phyloP scores from a whole-genome alignment of 805 yeast genomes.

The Lipomyces anomalus region DNA sequence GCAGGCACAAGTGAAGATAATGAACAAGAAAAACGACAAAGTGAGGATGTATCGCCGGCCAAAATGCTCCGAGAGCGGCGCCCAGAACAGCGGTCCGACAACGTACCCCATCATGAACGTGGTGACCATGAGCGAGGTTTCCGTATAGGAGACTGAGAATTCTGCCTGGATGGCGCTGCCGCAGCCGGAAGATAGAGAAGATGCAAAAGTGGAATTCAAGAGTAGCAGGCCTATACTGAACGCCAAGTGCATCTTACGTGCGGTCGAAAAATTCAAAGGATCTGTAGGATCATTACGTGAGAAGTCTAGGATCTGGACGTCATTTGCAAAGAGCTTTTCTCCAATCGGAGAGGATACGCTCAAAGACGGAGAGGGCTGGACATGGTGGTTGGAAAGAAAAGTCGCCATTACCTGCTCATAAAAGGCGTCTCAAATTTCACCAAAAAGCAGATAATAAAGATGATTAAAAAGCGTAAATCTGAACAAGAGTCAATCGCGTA shows the following conservation, averaged over 20 bases:
- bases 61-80: constrained; percentile 76
- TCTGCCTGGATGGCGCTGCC: constrained; percentile 37
- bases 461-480: no score
- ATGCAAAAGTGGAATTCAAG: constrained; percentile 17
- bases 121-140: constrained; percentile 47
- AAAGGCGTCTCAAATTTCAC: no score
- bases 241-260: constrained; percentile 5
- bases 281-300: constrained; percentile 16
- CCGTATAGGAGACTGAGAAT: constrained; percentile 40
- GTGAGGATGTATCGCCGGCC: constrained; percentile 83
- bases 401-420: no score
- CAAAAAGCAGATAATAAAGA: no score
- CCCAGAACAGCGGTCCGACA: constrained; percentile 82
- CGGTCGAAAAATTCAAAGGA: constrained; percentile 13
- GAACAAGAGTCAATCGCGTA: no score
- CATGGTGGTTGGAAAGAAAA: no score
- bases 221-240: constrained; percentile 4
- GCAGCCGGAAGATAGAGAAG: constrained; percentile 19
- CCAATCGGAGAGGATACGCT: no score
- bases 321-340: not conserved
- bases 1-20: constrained; percentile 77
- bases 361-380: no score
- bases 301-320: constrained; percentile 10
- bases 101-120: constrained; percentile 70
- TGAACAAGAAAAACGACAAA: constrained; percentile 64